These are phyloP conservation scores for Galerina marginata DNA, from an alignment of 768 basidiomycete species.

Conservation along the genomic window DNA sequence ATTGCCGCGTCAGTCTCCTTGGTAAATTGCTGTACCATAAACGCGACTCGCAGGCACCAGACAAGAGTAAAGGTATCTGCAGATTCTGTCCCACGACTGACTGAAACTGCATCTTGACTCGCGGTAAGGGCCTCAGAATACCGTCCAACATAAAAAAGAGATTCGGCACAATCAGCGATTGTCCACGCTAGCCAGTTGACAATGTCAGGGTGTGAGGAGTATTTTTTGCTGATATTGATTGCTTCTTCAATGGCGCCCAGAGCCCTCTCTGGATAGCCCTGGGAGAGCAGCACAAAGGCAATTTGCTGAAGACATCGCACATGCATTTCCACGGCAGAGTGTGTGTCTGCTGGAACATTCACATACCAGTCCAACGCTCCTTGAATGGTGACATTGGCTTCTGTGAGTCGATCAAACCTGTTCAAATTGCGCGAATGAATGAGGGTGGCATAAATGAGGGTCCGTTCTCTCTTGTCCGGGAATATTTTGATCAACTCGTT, in stretches of 20 bases:
- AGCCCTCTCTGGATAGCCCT: constrained; percentile 3
- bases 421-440: neutral
- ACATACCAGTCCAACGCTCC: constrained; percentile 1
- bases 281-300: constrained; percentile 1
- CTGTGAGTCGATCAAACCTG: neutral
- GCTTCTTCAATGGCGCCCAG: neutral
- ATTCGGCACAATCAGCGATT: neutral
- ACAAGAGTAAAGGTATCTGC: neutral
- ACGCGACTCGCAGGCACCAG: neutral
- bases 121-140: constrained; percentile 6
- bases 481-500: neutral
- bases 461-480: neutral
- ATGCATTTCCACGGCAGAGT: neutral
- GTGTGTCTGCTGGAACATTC: neutral
- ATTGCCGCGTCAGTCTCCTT: no score
- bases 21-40: no score
- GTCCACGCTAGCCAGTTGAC: neutral
- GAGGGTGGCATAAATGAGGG: neutral
- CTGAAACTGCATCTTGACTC: neutral
- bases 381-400: neutral
- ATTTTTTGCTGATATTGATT: constrained; percentile 1
- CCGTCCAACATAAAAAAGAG: constrained; percentile 9
- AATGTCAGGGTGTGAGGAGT: neutral
- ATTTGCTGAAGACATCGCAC: neutral
- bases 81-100: neutral